Base-by-base conservation (phyloP, 352 stramenopile genomes). In the Pythium periplocum region DNA sequence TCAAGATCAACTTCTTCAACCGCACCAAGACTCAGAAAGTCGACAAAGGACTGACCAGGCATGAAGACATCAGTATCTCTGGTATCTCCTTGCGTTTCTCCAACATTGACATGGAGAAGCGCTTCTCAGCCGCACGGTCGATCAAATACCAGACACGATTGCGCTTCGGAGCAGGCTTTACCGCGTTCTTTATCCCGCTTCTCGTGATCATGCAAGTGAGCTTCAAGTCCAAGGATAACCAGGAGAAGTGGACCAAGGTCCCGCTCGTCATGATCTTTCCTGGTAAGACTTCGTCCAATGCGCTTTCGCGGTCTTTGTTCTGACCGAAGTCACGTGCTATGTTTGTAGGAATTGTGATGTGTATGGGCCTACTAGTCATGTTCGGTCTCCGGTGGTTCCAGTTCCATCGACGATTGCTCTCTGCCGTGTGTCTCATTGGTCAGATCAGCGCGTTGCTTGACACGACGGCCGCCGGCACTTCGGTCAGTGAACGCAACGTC, bases 161-260 rank as follows among this genome's bases (percentile, higher is more conserved):
- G 32, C 83, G 79, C 36, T 90, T 90, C 51, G 83, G 78, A 2
- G 77, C 78, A 7, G 77, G 67, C 0, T 87, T 91, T 55, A 91
- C 83, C 2, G 79, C 80, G 4, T 86, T 90, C 48, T 86, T 91
- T 61, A 93, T 93, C 48, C 76, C 83, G 57, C 64, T 93, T 48
- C 67, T 93, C 2, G 75, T 91, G n/a, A 75, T 93, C 59, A 89
- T 90, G 81, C 77, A 91, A 64, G 77, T 91, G 59, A 87, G 75
- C 30, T 87, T 91, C 62, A 90, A 93, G 65, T 61, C 66, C 11
- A 79, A 83, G 32, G 78, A 89, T 5, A 71, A 74, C 30, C 68
- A 48, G 9, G 73, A 77, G 9, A 75, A 81, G 42, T 93, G 80
- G 83, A 86, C 78, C 0, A 64, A 85, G 37, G 48, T 90, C 33